Evolutionary conservation across 1,284 basidiomycete species (phyloP).

Genomic region (Rhodotorula sp.): DNA sequence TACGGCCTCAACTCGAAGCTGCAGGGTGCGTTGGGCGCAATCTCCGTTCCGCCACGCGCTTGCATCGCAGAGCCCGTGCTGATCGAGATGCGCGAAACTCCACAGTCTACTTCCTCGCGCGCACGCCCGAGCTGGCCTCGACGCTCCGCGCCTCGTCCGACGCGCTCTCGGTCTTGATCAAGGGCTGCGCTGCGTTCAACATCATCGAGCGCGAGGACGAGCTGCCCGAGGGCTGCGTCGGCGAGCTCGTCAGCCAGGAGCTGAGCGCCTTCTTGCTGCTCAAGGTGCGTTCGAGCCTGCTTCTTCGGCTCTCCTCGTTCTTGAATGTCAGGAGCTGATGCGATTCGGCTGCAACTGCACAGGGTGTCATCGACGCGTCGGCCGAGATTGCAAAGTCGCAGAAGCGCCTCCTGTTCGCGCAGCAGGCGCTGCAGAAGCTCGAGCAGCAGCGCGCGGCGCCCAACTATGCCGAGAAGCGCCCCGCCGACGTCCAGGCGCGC

Average conservation of each 20-base stretch:
- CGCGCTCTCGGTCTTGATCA: slow-evolving; percentile 60
- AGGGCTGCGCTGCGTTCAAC: slow-evolving; percentile 75
- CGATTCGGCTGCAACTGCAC: not conserved
- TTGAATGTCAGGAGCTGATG: not conserved
- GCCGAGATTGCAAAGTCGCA: slow-evolving; percentile 79
- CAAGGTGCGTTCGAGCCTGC: slow-evolving; percentile 59
- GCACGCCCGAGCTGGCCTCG: slow-evolving; percentile 30
- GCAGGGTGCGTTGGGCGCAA: slow-evolving; percentile 60
- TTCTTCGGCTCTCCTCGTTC: not conserved
- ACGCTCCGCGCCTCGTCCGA: slow-evolving; percentile 22
- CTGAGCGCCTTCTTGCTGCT: slow-evolving; percentile 80
- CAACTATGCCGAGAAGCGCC: slow-evolving; percentile 77
- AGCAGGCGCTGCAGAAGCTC: slow-evolving; percentile 72
- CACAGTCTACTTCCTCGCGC: slow-evolving; percentile 71
- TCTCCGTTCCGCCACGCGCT: slow-evolving; percentile 17
- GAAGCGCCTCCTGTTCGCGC: slow-evolving; percentile 76
- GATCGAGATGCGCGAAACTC: not conserved
- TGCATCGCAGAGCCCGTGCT: not conserved
- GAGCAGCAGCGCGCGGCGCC: slow-evolving; percentile 69
- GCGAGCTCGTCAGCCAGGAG: slow-evolving; percentile 72
- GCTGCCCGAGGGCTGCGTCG: slow-evolving; percentile 86
- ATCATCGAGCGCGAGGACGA: slow-evolving; percentile 61
- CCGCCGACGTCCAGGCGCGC: slow-evolving; percentile 75
- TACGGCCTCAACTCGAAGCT: slow-evolving; percentile 89
- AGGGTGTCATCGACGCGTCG: slow-evolving; percentile 83